phyloP scores from a whole-genome alignment of 164 flowering plant species.

The Vitis rupestris region DNA sequence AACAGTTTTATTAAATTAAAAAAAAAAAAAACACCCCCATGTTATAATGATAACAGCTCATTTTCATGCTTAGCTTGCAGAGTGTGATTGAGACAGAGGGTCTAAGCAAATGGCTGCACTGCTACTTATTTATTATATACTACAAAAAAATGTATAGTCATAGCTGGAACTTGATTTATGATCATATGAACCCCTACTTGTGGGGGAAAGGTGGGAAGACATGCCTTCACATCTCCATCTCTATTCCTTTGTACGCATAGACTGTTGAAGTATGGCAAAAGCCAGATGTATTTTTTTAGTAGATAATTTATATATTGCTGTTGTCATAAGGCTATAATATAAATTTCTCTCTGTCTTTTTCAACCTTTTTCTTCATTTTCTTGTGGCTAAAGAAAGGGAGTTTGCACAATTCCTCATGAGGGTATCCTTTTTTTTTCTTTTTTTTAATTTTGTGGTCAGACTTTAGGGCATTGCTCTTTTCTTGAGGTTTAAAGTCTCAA shows the following conservation, averaged over 20 bases:
- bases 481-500: background rate
- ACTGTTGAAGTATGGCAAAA: background rate
- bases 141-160: no score
- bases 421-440: background rate
- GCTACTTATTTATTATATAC: background rate
- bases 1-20: background rate
- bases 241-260: no score
- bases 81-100: background rate
- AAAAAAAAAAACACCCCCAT: slow-evolving; percentile 1
- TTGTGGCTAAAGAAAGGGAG: slow-evolving; percentile 36
- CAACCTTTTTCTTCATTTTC: slow-evolving; percentile 11
- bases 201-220: slow-evolving; percentile 3
- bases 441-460: background rate
- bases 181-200: background rate
- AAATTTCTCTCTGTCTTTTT: no score
- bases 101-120: background rate
- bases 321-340: background rate
- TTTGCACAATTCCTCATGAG: slow-evolving; percentile 17
- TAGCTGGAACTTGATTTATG: no score
- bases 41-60: slow-evolving; percentile 14
- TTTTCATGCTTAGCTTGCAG: slow-evolving; percentile 2
- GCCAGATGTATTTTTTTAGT: background rate
- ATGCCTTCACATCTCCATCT: slow-evolving; percentile 11
- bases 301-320: background rate
- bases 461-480: background rate